phyloP scores from a whole-genome alignment of 2,329 filamentous ascomycete genomes.

The Fusarium tanahbumbuense region DNA sequence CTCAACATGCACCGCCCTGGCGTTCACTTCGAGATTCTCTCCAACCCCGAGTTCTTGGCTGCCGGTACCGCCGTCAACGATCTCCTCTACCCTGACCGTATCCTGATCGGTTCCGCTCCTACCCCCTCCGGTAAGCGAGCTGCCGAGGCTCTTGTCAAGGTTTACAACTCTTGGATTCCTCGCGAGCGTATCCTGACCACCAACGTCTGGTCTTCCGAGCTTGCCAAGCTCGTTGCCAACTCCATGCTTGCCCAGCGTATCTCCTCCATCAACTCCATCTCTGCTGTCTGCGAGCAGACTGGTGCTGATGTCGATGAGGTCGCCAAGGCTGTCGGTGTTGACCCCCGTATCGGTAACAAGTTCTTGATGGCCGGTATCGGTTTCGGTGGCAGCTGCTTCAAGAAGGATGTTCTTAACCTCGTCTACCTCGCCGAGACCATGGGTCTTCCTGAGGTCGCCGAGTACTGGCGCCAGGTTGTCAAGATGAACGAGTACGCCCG shows the following conservation, averaged over 20 bases:
- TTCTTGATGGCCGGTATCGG: conserved; percentile 81
- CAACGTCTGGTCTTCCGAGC: conserved; percentile 81
- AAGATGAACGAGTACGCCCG: conserved; percentile 82
- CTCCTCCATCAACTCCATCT: conserved; percentile 83
- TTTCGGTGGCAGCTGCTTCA: conserved; percentile 85
- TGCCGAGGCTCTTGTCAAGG: conserved; percentile 69
- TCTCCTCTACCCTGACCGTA: conserved; percentile 76
- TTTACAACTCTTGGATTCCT: conserved; percentile 80
- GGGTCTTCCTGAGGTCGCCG: conserved; percentile 75
- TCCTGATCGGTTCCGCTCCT: conserved; percentile 77
- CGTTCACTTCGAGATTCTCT: conserved; percentile 78
- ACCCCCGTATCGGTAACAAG: conserved; percentile 76
- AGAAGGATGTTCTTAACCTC: conserved; percentile 81
- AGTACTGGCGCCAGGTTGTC: conserved; percentile 80
- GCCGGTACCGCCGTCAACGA: conserved; percentile 81
- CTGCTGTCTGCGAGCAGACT: conserved; percentile 81
- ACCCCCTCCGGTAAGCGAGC: conserved; percentile 71
- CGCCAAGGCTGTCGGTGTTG: conserved; percentile 73
- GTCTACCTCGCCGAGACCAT: conserved; percentile 79
- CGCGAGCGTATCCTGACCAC: conserved; percentile 74
- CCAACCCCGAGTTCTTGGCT: conserved; percentile 84
- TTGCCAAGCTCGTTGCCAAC: conserved; percentile 83
- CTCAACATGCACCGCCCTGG: conserved; percentile 70
- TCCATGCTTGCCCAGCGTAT: conserved; percentile 84
- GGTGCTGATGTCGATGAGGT: conserved; percentile 82